Conservation (phyloP, 2,329 filamentous ascomycete genomes). For the Ascochyta koolunga region DNA sequence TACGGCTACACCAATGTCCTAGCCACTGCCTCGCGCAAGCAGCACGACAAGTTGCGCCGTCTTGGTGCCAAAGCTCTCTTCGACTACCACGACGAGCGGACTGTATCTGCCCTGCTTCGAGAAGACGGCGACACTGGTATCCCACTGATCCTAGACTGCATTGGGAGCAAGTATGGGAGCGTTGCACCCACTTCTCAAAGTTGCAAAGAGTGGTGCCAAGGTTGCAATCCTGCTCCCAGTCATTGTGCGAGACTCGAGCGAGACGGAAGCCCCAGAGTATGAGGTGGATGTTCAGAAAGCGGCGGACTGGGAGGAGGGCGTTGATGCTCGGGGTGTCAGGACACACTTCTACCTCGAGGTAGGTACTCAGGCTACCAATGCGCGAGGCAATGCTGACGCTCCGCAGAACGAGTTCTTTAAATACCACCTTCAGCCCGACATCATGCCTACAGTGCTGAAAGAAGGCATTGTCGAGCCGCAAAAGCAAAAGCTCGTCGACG, state of each 20-base stretch:
- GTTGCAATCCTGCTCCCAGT: conserved; percentile 67
- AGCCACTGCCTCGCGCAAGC: conserved; percentile 46
- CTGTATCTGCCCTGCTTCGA: conserved; percentile 40
- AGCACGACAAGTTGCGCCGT: conserved; percentile 47
- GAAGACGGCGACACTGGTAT: conserved; percentile 25
- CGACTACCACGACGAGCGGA: conserved; percentile 47
- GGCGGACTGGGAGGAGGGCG: conserved; percentile 60
- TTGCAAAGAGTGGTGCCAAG: conserved; percentile 57
- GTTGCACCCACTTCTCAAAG: conserved; percentile 52
- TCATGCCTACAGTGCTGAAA: conserved; percentile 58
- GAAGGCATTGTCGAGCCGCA: conserved; percentile 52
- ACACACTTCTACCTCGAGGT: conserved; percentile 62
- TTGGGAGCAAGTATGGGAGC: conserved; percentile 39
- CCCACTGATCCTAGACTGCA: conserved; percentile 40
- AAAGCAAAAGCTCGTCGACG: conserved; percentile 50
- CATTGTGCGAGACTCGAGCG: conserved; percentile 60
- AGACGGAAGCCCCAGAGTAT: conserved; percentile 58
- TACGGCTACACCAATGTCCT: conserved; percentile 50
- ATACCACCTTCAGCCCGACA: conserved; percentile 60
- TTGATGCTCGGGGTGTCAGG: conserved; percentile 60
- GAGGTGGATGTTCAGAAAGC: conserved; percentile 58
- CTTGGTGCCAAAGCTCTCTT: conserved; percentile 50
- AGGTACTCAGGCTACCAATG: conserved; percentile 21
- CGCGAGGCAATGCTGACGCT: conserved; percentile 1
- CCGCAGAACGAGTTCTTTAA: conserved; percentile 62